Evolutionary conservation across 129 eudicot species (phyloP).

Genomic region (Centella asiatica): DNA sequence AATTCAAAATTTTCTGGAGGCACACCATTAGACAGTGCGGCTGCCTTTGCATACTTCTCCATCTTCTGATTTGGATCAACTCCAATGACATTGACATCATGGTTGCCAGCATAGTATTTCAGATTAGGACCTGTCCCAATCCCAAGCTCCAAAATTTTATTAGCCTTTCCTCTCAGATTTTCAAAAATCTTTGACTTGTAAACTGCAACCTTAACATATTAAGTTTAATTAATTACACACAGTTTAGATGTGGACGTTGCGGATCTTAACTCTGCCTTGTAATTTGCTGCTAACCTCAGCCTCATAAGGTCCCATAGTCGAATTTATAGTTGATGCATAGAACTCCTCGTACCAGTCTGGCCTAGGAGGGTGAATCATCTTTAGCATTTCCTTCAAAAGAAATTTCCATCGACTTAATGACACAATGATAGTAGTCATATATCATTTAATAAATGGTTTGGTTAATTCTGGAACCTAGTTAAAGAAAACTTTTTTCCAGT

Average conservation of each 20-base stretch:
- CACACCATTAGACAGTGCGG: constrained; percentile 58
- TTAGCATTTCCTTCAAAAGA: constrained; percentile 51
- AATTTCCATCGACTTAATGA: neutral
- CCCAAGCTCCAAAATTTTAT: constrained; percentile 67
- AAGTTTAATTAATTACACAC: constrained; percentile 1
- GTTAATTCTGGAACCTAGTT: neutral
- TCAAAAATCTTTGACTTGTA: constrained; percentile 66
- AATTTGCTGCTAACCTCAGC: constrained; percentile 50
- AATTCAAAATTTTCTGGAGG: constrained; percentile 47
- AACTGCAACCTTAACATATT: constrained; percentile 61
- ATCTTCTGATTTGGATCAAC: constrained; percentile 81
- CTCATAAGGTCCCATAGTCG: constrained; percentile 59
- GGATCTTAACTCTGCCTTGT: neutral
- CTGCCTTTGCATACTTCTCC: constrained; percentile 73
- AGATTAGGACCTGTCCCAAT: constrained; percentile 93
- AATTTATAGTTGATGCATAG: constrained; percentile 63
- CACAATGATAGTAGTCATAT: neutral
- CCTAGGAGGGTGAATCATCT: constrained; percentile 72
- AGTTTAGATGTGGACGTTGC: constrained; percentile 12
- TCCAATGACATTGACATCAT: constrained; percentile 45
- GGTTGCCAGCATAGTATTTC: constrained; percentile 48
- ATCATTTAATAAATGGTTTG: neutral
- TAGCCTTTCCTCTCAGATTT: constrained; percentile 47
- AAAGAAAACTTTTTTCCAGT: no score
- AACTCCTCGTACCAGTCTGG: constrained; percentile 97